Percentiles rank a stretch among this genome's conserved stretches.
These are phyloP conservation scores for Metschnikowia gruessii DNA, from an alignment of 805 yeast genomes.

Conservation along the genomic window DNA sequence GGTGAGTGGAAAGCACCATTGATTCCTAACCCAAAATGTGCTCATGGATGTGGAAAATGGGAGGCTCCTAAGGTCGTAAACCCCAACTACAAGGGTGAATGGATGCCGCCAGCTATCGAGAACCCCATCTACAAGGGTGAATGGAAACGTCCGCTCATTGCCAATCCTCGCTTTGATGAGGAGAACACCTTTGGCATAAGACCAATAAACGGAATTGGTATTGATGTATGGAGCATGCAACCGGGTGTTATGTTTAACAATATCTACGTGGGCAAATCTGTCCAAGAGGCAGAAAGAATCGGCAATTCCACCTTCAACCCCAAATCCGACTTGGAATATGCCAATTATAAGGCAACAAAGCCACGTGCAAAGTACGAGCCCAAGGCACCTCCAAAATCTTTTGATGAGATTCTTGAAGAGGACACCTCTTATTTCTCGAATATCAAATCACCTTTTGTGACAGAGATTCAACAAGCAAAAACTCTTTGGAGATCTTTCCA, in stretches of 20 bases:
- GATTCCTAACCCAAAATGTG: slow-evolving; percentile 73
- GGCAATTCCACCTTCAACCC: slow-evolving; percentile 73
- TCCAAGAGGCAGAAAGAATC: slow-evolving; percentile 77
- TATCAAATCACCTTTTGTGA: slow-evolving; percentile 1
- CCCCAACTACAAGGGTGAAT: slow-evolving; percentile 72
- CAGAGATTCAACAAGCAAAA: slow-evolving; percentile 26
- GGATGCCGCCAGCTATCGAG: slow-evolving; percentile 63
- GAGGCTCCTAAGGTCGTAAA: slow-evolving; percentile 61
- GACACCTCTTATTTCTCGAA: slow-evolving; percentile 5
- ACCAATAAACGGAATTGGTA: slow-evolving; percentile 76
- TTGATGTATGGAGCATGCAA: slow-evolving; percentile 89
- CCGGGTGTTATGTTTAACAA: slow-evolving; percentile 73
- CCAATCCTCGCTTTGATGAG: slow-evolving; percentile 68
- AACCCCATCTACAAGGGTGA: slow-evolving; percentile 80
- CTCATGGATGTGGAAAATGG: slow-evolving; percentile 82
- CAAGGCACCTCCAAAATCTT: slow-evolving; percentile 41
- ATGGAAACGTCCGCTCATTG: slow-evolving; percentile 65
- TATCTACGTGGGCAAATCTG: slow-evolving; percentile 78
- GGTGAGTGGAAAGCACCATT: slow-evolving; percentile 79
- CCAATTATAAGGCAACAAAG: slow-evolving; percentile 36
- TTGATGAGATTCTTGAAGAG: slow-evolving; percentile 33
- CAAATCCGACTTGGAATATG: slow-evolving; percentile 51
- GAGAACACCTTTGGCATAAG: slow-evolving; percentile 49
- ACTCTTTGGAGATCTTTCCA: slow-evolving; percentile 39
- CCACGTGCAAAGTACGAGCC: slow-evolving; percentile 45